Percentiles rank a stretch among this genome's conserved stretches.
Conservation (phyloP, 208 protist genomes). For the Crithidia mellificae region DNA sequence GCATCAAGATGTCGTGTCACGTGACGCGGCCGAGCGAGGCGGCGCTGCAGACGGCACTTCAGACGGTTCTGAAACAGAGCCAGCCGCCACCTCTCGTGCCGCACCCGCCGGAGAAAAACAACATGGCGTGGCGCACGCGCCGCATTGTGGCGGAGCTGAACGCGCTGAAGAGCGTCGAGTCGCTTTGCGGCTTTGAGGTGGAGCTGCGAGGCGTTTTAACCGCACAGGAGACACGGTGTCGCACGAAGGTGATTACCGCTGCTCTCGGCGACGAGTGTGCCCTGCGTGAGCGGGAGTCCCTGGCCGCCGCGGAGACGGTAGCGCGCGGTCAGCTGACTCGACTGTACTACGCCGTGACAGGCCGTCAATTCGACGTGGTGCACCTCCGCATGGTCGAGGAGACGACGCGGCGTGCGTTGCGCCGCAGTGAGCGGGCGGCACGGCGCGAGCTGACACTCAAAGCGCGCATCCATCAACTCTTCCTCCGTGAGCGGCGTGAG, state of each 20-base stretch:
- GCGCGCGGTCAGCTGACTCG: slow-evolving; percentile 23
- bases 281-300: slow-evolving; percentile 37
- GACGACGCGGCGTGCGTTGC: slow-evolving; percentile 23
- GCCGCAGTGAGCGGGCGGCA: not conserved
- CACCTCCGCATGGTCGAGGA: slow-evolving; percentile 35
- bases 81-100: slow-evolving; percentile 22
- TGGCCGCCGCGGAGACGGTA: slow-evolving; percentile 37
- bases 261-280: slow-evolving; percentile 48
- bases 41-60: slow-evolving; percentile 35
- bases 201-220: slow-evolving; percentile 53
- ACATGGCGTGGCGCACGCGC: slow-evolving; percentile 54
- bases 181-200: slow-evolving; percentile 41
- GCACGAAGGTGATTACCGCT: slow-evolving; percentile 47
- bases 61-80: slow-evolving; percentile 4
- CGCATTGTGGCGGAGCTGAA: slow-evolving; percentile 61
- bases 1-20: slow-evolving; percentile 13
- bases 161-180: slow-evolving; percentile 32
- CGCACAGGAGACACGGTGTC: slow-evolving; percentile 53
- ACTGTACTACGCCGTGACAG: not conserved
- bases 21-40: slow-evolving; percentile 15
- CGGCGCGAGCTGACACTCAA: not conserved
- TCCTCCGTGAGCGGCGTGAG: slow-evolving; percentile 5
- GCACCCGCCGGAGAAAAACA: slow-evolving; percentile 23
- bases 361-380: slow-evolving; percentile 9
- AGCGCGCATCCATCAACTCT: not conserved